These are phyloP conservation scores for Ceratocystis eucalypticola DNA, from an alignment of 2,329 filamentous ascomycete genomes.

Conservation along the genomic window DNA sequence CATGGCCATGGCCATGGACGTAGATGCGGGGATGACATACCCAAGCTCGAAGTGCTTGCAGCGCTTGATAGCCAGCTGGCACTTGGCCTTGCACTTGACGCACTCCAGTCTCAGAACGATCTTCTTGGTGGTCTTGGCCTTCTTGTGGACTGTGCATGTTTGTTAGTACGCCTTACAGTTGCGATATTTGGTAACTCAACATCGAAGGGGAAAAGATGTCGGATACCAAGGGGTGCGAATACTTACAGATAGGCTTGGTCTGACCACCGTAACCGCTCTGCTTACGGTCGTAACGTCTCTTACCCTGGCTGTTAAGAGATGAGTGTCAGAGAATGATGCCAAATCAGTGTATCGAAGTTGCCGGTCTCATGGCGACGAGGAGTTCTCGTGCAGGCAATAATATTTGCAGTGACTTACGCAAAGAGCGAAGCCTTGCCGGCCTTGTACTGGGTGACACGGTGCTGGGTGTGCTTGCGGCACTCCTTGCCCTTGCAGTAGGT, in stretches of 20 bases:
- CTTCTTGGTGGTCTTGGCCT: constrained; percentile 99
- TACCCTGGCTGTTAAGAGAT: constrained; percentile 53
- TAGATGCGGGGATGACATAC: constrained; percentile 42
- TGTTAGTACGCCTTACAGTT: constrained; percentile 4
- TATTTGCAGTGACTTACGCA: constrained; percentile 34
- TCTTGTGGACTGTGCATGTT: constrained; percentile 69
- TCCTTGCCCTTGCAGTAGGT: constrained; percentile 97
- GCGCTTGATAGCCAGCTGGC: constrained; percentile 94
- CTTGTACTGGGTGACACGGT: constrained; percentile 96
- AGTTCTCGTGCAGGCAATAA: neutral
- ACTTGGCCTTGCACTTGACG: constrained; percentile 95
- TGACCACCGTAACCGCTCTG: constrained; percentile 99
- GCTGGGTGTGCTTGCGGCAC: constrained; percentile 81
- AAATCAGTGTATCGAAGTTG: neutral
- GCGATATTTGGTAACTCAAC: neutral
- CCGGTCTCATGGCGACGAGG: neutral
- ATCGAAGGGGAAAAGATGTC: neutral
- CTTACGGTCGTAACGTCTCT: constrained; percentile 99
- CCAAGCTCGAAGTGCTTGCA: constrained; percentile 99
- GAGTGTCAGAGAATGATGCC: constrained; percentile 3
- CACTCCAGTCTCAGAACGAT: constrained; percentile 97
- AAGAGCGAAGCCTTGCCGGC: constrained; percentile 90
- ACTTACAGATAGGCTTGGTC: constrained; percentile 80
- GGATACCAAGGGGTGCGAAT: neutral
- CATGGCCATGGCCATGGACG: neutral